These are phyloP conservation scores for Trametes gibbosa DNA, from an alignment of 768 basidiomycete species.

Conservation along the genomic window DNA sequence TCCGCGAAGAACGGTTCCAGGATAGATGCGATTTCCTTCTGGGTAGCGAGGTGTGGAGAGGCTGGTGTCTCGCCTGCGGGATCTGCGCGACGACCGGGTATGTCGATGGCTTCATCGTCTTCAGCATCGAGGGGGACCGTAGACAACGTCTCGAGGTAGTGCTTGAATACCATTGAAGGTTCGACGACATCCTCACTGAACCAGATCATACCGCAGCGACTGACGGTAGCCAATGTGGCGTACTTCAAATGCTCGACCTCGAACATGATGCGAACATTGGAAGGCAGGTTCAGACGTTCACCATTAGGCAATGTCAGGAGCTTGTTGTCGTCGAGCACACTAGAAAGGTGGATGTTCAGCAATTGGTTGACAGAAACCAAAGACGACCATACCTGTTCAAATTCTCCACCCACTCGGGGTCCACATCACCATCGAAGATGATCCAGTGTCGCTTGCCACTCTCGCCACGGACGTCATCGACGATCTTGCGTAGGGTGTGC, in stretches of 20 bases:
- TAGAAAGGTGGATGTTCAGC: slow-evolving; percentile 33
- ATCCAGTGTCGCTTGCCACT: slow-evolving; percentile 98
- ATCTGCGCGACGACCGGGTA: slow-evolving; percentile 60
- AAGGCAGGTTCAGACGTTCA: slow-evolving; percentile 93
- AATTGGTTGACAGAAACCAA: background rate
- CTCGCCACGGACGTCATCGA: slow-evolving; percentile 97
- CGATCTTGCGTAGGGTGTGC: slow-evolving; percentile 94
- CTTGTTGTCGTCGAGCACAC: slow-evolving; percentile 99
- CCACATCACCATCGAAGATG: slow-evolving; percentile 98
- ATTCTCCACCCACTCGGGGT: slow-evolving; percentile 99
- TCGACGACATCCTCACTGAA: slow-evolving; percentile 97
- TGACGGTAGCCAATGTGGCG: slow-evolving; percentile 96
- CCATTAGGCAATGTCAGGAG: slow-evolving; percentile 95
- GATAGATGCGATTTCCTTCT: slow-evolving; percentile 70
- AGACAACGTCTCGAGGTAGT: slow-evolving; percentile 80
- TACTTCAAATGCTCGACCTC: slow-evolving; percentile 98
- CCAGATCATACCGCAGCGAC: slow-evolving; percentile 99
- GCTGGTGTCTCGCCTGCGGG: slow-evolving; percentile 45
- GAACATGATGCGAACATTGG: slow-evolving; percentile 99
- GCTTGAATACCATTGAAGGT: slow-evolving; percentile 84
- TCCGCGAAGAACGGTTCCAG: slow-evolving; percentile 81
- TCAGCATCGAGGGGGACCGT: slow-evolving; percentile 80
- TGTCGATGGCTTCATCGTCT: slow-evolving; percentile 73
- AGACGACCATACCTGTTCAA: slow-evolving; percentile 79
- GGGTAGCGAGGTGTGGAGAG: slow-evolving; percentile 67